Evolutionary conservation across 1,139 yeast species (phyloP).

Genomic region (Schwanniomyces etchellsii): DNA sequence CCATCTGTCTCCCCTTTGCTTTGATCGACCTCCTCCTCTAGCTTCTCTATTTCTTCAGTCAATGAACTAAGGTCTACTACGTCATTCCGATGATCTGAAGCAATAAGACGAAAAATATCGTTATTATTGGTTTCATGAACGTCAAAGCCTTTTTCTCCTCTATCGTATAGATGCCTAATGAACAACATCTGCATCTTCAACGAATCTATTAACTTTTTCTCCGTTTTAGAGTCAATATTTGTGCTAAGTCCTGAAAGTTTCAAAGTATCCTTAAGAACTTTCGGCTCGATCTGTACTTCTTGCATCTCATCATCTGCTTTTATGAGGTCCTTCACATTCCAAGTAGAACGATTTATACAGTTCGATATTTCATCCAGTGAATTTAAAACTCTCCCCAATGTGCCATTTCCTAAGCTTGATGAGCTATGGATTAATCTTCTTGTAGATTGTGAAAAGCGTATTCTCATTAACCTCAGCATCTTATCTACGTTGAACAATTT

Average conservation of each 20-base stretch:
- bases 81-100: constrained; percentile 25
- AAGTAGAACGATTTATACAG: constrained; percentile 17
- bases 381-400: constrained; percentile 1
- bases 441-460: neutral
- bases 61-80: constrained; percentile 17
- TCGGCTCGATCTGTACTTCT: constrained; percentile 11
- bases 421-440: neutral
- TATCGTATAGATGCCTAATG: constrained; percentile 36
- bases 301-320: constrained; percentile 6
- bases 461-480: too few species aligned
- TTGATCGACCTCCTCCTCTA: constrained; percentile 14
- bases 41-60: constrained; percentile 14
- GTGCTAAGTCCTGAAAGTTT: constrained; percentile 41
- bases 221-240: constrained; percentile 15
- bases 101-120: constrained; percentile 27
- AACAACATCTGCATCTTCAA: constrained; percentile 43
- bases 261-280: constrained; percentile 25
- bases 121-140: constrained; percentile 15
- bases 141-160: constrained; percentile 9
- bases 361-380: constrained; percentile 5
- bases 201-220: constrained; percentile 21
- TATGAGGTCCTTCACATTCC: constrained; percentile 23
- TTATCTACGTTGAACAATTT: too few species aligned
- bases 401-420: neutral
- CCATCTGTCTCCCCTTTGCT: constrained; percentile 24